Evolutionary conservation across 768 basidiomycete genomes (phyloP).

Genomic region (Hericium coralloides): DNA sequence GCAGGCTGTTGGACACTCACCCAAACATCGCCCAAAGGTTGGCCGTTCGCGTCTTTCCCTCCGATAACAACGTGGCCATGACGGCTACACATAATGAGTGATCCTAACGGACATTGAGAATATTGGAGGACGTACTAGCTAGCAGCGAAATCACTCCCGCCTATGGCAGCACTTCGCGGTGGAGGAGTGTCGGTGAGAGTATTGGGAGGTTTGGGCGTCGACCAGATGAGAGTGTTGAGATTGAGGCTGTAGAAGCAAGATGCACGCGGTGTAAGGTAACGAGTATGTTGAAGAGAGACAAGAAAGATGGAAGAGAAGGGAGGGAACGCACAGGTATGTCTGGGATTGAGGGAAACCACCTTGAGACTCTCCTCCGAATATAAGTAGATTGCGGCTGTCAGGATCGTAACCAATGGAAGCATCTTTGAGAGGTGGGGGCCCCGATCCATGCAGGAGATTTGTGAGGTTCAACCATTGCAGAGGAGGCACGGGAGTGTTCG

Average conservation of each 20-base stretch:
- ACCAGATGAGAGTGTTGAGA: constrained; percentile 54
- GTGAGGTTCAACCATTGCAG: constrained; percentile 69
- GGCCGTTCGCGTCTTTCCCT: constrained; percentile 47
- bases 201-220: constrained; percentile 40
- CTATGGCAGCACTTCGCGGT: constrained; percentile 53
- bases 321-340: constrained; percentile 54
- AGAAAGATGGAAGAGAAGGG: background rate
- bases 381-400: constrained; percentile 45
- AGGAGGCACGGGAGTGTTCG: constrained; percentile 46
- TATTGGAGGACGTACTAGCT: constrained; percentile 56
- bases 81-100: constrained; percentile 38
- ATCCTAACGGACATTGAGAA: constrained; percentile 6
- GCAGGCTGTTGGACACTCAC: constrained; percentile 29
- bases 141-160: constrained; percentile 65
- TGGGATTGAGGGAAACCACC: constrained; percentile 52
- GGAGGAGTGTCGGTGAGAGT: constrained; percentile 42
- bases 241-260: constrained; percentile 39
- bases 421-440: constrained; percentile 55
- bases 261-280: background rate
- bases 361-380: constrained; percentile 71
- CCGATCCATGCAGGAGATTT: constrained; percentile 40
- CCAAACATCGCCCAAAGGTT: constrained; percentile 63
- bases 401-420: constrained; percentile 54
- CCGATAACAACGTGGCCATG: constrained; percentile 68
- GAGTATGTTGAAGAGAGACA: background rate